These are phyloP conservation scores for Baudoinia panamericana DNA, from an alignment of 495 filamentous ascomycete species.

Conservation along the genomic window DNA sequence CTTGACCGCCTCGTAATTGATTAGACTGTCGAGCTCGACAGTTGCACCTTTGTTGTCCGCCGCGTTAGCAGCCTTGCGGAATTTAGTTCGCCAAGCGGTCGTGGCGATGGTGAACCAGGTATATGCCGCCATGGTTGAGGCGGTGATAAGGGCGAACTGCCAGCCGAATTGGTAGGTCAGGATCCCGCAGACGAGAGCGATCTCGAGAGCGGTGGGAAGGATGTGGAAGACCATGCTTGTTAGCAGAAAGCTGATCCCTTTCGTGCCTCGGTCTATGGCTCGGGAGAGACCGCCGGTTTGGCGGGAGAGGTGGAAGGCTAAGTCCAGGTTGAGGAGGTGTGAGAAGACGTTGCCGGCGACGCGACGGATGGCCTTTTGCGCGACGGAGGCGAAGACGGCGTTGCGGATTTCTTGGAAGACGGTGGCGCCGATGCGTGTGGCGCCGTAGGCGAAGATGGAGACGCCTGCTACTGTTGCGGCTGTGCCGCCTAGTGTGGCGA, in stretches of 20 bases:
- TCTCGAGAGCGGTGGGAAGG: constrained; percentile 84
- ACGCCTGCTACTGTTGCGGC: constrained; percentile 79
- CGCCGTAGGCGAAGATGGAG: constrained; percentile 85
- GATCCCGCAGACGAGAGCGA: constrained; percentile 87
- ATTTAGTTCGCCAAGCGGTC: constrained; percentile 93
- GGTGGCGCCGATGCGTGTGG: constrained; percentile 72
- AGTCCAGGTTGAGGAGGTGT: constrained; percentile 74
- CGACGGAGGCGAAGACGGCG: constrained; percentile 90
- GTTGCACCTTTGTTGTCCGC: constrained; percentile 93
- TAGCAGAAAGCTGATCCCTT: constrained; percentile 91
- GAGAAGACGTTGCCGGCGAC: constrained; percentile 88
- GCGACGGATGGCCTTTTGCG: constrained; percentile 85
- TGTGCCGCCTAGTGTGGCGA: constrained; percentile 66
- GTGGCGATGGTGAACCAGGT: constrained; percentile 90
- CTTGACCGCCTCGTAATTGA: constrained; percentile 98
- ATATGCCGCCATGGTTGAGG: constrained; percentile 81
- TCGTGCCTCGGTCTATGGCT: constrained; percentile 92
- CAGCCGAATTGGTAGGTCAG: constrained; percentile 88
- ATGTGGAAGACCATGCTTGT: constrained; percentile 99
- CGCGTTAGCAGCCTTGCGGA: constrained; percentile 84
- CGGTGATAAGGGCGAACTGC: constrained; percentile 84
- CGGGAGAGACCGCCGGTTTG: constrained; percentile 90
- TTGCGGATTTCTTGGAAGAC: constrained; percentile 86
- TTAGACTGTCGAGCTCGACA: constrained; percentile 87
- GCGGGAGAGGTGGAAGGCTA: constrained; percentile 84